Conservation (phyloP, 2,329 filamentous ascomycete genomes). For the Neofusicoccum umdonicola region DNA sequence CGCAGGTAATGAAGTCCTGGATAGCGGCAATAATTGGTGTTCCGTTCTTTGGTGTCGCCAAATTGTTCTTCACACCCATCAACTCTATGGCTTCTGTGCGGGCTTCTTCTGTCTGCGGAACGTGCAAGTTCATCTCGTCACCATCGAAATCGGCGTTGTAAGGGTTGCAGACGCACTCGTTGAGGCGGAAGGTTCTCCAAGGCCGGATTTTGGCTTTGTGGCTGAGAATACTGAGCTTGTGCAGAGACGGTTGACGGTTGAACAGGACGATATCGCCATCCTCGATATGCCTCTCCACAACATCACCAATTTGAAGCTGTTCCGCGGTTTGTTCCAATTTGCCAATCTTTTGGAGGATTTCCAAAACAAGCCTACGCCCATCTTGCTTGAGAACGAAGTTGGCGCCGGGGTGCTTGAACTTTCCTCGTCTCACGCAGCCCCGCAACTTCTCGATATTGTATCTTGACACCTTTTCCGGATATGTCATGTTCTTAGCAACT, state of each 20-base stretch:
- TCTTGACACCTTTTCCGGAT: conserved; percentile 81
- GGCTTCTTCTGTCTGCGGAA: conserved; percentile 96
- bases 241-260: conserved; percentile 94
- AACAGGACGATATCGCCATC: conserved; percentile 96
- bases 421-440: conserved; percentile 71
- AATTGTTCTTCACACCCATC: conserved; percentile 97
- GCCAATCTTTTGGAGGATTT: conserved; percentile 57
- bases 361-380: conserved; percentile 71
- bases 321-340: conserved; percentile 70
- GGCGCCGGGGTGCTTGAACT: conserved; percentile 80
- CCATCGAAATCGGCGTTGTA: conserved; percentile 99
- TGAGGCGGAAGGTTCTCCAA: conserved; percentile 92
- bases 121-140: conserved; percentile 98
- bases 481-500: conserved; percentile 95
- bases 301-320: conserved; percentile 75
- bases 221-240: conserved; percentile 98
- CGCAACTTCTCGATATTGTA: conserved; percentile 84
- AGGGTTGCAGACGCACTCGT: conserved; percentile 96
- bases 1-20: conserved; percentile 97
- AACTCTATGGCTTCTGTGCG: conserved; percentile 90
- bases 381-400: conserved; percentile 74
- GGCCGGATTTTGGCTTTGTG: conserved; percentile 91
- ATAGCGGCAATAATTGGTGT: conserved; percentile 98
- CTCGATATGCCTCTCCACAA: conserved; percentile 91
- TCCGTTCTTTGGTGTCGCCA: conserved; percentile 94